Conservation (phyloP, 208 protist genomes). For the Herpetomonas tarakana region DNA sequence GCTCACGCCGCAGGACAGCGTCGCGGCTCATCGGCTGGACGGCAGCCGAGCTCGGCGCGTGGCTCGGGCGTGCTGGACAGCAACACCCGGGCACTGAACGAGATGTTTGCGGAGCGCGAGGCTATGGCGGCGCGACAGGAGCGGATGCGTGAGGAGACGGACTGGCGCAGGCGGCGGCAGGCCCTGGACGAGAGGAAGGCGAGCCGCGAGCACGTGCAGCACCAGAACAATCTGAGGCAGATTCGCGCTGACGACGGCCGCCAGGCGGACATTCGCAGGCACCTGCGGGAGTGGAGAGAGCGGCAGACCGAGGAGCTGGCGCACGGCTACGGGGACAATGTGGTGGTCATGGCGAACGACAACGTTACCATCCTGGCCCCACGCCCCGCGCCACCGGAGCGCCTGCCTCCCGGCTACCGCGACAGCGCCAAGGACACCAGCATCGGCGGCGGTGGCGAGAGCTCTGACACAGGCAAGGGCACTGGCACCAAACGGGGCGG, state of each 20-base stretch:
- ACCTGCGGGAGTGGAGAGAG: constrained; percentile 31
- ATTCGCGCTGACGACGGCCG: constrained; percentile 13
- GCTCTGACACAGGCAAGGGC: too few relatives aligned
- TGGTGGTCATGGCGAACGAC: constrained; percentile 33
- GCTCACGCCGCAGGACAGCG: constrained; percentile 4
- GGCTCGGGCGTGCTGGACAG: constrained; percentile 14
- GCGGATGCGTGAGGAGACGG: constrained; percentile 30
- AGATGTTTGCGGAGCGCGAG: constrained; percentile 26
- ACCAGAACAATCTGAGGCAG: constrained; percentile 34
- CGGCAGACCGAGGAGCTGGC: constrained; percentile 3
- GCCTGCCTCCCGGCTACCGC: neutral
- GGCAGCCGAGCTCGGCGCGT: constrained; percentile 11
- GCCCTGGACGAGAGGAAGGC: constrained; percentile 8
- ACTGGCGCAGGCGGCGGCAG: constrained; percentile 18
- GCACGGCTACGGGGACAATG: constrained; percentile 20
- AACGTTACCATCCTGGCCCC: constrained; percentile 51
- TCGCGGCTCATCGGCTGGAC: constrained; percentile 4
- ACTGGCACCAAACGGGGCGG: neutral
- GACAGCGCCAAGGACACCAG: neutral
- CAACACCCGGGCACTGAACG: constrained; percentile 31
- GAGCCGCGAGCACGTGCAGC: constrained; percentile 13
- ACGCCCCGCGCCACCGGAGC: constrained; percentile 9
- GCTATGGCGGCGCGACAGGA: constrained; percentile 26
- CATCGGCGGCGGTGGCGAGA: neutral
- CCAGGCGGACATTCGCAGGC: constrained; percentile 21